Percentiles rank a stretch among this genome's conserved stretches.
These are phyloP conservation scores for Epichloe brachyelytri DNA, from an alignment of 2,329 filamentous ascomycete species.

Conservation along the genomic window DNA sequence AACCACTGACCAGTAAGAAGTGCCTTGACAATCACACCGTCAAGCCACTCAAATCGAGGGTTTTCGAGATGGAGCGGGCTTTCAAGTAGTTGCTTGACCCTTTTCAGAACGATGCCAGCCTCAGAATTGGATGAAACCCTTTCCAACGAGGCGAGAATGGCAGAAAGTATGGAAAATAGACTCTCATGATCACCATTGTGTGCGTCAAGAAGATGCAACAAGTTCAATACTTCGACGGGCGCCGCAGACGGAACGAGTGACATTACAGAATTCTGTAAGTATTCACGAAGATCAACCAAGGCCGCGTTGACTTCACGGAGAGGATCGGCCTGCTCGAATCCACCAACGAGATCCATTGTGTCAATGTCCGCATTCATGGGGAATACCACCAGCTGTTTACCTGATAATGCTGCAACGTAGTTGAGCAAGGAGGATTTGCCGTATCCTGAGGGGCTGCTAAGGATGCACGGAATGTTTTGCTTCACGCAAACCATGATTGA, in stretches of 20 bases:
- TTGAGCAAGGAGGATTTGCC: slow-evolving; percentile 76
- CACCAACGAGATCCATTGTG: slow-evolving; percentile 92
- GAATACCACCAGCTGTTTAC: slow-evolving; percentile 66
- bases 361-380: slow-evolving; percentile 92
- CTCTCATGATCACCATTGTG: slow-evolving; percentile 25
- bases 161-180: slow-evolving; percentile 24
- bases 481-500: slow-evolving; percentile 78
- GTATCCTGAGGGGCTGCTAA: slow-evolving; percentile 73
- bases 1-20: slow-evolving; percentile 82
- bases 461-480: slow-evolving; percentile 75
- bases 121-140: slow-evolving; percentile 30
- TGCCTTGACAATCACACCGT: slow-evolving; percentile 82
- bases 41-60: slow-evolving; percentile 89
- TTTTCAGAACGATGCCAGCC: slow-evolving; percentile 33
- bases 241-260: slow-evolving; percentile 32
- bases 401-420: slow-evolving; percentile 66
- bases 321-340: slow-evolving; percentile 88
- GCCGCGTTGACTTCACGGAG: slow-evolving; percentile 54
- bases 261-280: slow-evolving; percentile 39
- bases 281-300: slow-evolving; percentile 34
- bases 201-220: slow-evolving; percentile 37
- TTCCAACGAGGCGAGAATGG: slow-evolving; percentile 26
- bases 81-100: slow-evolving; percentile 36
- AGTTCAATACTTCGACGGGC: slow-evolving; percentile 32
- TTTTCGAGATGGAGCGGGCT: slow-evolving; percentile 48